A percentile compares a stretch with the other conserved stretches of the same genome.
Conservation (phyloP, 176 grass and related monocot species). For the Elaeis guineensis region DNA sequence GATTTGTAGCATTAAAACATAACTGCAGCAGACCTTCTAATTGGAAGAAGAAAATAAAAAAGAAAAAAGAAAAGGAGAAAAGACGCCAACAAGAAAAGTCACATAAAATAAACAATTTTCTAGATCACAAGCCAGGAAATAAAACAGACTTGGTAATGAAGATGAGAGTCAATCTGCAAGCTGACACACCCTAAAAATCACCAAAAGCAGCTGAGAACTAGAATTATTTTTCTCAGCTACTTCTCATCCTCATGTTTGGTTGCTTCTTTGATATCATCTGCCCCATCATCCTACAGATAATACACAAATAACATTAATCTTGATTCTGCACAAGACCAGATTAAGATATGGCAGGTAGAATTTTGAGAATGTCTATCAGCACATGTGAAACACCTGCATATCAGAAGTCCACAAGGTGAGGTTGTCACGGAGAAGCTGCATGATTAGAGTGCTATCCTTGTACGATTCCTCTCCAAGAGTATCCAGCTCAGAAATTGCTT, state of each 20-base stretch:
- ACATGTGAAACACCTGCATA: not conserved
- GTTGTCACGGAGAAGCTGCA: conserved; percentile 16
- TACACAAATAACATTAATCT: not conserved
- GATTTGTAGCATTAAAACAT: too few species aligned
- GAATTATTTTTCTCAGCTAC: conserved; percentile 22
- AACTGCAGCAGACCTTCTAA: too few species aligned
- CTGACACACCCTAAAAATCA: not conserved
- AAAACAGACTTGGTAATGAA: not conserved
- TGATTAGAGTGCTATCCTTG: conserved; percentile 15
- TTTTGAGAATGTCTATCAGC: too few species aligned
- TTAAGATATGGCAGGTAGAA: too few species aligned
- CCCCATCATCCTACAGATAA: conserved; percentile 63
- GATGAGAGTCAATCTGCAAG: not conserved
- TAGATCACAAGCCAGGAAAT: not conserved
- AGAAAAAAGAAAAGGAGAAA: too few species aligned
- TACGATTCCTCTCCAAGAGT: conserved; percentile 11
- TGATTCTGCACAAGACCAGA: too few species aligned
- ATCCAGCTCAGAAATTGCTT: conserved; percentile 12
- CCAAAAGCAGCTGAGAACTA: not conserved
- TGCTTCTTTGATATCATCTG: conserved; percentile 80
- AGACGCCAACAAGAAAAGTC: too few species aligned
- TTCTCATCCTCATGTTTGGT: conserved; percentile 64
- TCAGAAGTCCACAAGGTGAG: conserved; percentile 13
- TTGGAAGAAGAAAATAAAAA: too few species aligned
- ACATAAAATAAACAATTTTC: too few species aligned